Base-by-base conservation (phyloP, 2,329 filamentous ascomycete genomes). In the Camptophora hylomeconis region DNA sequence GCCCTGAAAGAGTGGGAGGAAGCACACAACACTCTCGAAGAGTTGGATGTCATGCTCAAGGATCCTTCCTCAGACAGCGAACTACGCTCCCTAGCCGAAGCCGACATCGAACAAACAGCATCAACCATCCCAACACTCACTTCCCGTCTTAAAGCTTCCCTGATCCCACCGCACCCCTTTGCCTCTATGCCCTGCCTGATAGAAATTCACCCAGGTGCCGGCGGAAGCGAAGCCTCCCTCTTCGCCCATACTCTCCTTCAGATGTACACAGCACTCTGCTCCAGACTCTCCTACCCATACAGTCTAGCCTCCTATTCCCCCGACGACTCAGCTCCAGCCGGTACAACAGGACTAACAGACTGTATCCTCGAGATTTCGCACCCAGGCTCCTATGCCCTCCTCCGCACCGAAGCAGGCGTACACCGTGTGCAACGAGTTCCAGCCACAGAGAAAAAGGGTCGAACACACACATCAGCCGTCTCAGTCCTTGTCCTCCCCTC, bases 381-480 rank as follows among this genome's bases (percentile, higher is more conserved):
- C 27, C 58, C 71, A 2, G 82, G 82, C 17, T 76, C 84, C 13
- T 98, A 93, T 54, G 81, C 79, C 36, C 49, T 72, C 2, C 72
- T 98, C 45, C 72, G 87, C 36, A 77, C 77, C 44, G 89, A 98
- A 56, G 82, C 87, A 3, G 89, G 89, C 17, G 89, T 98, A 41
- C 89, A 98, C 52, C 73, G 89, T 16, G 89, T 98, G 0, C 89
- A 98, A 61, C 75, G 89, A 15, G 77, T 98, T 3, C 89, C 89
- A 2, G 76, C 76, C 7, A 98, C 89, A 1, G 89, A 98, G 53
- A 80, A 67, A 41, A 87, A 83, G 50, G 89, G 89, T 2, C 75
- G 89, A 16, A 89, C 83, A 10, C 89, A 98, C 54, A 98, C 89
- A 7, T 89, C 80, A 48, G 86, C 86, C 8, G 87, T 84, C 3